Evolutionary conservation across 495 filamentous ascomycete genomes (phyloP).

Genomic region (Astrocystis sublimbata): DNA sequence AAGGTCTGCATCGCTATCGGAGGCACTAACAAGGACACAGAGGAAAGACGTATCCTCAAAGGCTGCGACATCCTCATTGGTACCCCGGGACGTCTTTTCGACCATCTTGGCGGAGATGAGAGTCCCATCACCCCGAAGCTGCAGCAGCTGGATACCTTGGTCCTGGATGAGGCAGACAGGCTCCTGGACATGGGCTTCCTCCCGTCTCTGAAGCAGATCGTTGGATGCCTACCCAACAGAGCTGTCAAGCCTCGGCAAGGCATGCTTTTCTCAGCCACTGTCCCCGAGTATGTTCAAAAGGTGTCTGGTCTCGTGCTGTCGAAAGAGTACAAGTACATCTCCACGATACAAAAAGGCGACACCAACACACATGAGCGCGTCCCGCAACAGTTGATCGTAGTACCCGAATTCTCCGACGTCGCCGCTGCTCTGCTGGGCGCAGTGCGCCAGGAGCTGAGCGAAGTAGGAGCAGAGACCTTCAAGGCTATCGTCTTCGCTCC

Average conservation of each 20-base stretch:
- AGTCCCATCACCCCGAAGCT: conserved; percentile 11
- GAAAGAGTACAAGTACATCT: conserved; percentile 58
- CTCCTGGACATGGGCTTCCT: conserved; percentile 68
- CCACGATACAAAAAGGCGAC: conserved; percentile 63
- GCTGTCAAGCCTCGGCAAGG: conserved; percentile 56
- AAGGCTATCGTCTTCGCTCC: conserved; percentile 72
- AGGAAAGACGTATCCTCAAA: conserved; percentile 36
- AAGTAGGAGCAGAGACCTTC: conserved; percentile 40
- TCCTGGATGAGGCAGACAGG: conserved; percentile 69
- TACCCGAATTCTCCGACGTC: conserved; percentile 54
- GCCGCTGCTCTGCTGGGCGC: conserved; percentile 54
- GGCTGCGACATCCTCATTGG: conserved; percentile 58
- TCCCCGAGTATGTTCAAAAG: conserved; percentile 62
- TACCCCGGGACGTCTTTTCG: conserved; percentile 64
- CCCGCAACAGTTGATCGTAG: conserved; percentile 59
- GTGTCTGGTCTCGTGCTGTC: conserved; percentile 59
- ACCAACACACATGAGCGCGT: conserved; percentile 61
- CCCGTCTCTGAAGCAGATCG: conserved; percentile 57
- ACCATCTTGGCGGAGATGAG: conserved; percentile 42
- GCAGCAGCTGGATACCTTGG: conserved; percentile 53
- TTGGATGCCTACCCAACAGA: conserved; percentile 59
- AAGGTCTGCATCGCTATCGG: conserved; percentile 40
- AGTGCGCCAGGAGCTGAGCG: conserved; percentile 43
- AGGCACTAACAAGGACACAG: conserved; percentile 39
- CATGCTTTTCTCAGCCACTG: conserved; percentile 73